Evolutionary conservation across 768 basidiomycete species (phyloP), one percentile per base, ranked within the genome.

Genomic region (Tylopilus sp.): DNA sequence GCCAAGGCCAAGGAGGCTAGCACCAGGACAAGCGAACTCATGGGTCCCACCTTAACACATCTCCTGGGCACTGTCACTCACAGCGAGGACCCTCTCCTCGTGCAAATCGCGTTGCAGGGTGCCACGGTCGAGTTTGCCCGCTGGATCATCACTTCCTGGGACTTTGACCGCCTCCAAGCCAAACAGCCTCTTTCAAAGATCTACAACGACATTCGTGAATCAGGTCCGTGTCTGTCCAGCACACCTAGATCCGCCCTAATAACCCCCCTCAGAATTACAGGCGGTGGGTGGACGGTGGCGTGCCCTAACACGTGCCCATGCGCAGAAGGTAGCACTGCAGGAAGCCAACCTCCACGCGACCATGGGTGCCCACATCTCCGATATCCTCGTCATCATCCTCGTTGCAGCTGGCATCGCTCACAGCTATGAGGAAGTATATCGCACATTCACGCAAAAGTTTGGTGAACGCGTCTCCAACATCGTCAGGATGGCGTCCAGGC

Each of bases 281-380:
- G 71, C 75, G 1, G 72, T 78, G 25, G 74, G 80, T 15, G 81
- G 79, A 43, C 70, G 76, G 23, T 83, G 81, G 81, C 74, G 81
- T 50, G 74, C 80, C 22, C 53, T 83, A 56, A 82, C 81, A 23
- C 71, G 76, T 44, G 66, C 68, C 21, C 77, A 81, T 47, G 71
- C 76, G n/a, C 62, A 73, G 39, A 61, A 61, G 39, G 58, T 59
- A 2, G 61, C 60, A n/a, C 54, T 70, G 3, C 68, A 66, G n/a
- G 68, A 70, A 18, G 61, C 63, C 23, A 63, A 68, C 52, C 55
- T 63, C 44, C 61, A 71, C 43, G 55, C 55, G n/a, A 66, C 68
- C 3, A 69, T 75, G 56, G 75, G 78, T 36, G 64, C 77, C 15
- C 72, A 78, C 26, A 69, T 77, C 48, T 71, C 71, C 18, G 73